Conservation (phyloP, 2,329 filamentous ascomycete species). For the Phialemonium atrogriseum region DNA sequence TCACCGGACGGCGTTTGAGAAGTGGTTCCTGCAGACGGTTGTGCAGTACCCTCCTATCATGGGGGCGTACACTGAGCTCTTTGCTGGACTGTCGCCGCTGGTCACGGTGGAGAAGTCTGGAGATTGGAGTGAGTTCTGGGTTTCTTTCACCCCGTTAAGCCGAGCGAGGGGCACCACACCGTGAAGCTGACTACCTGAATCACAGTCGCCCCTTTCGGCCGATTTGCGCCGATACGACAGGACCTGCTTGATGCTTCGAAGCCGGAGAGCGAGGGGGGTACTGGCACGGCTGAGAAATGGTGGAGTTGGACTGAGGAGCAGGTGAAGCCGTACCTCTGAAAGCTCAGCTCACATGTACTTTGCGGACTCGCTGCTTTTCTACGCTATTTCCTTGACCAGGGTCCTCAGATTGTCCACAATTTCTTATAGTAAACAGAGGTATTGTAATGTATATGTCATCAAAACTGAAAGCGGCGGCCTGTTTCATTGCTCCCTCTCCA, state of each 20-base stretch:
- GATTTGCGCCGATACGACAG: slow-evolving; percentile 21
- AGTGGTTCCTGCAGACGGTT: slow-evolving; percentile 1
- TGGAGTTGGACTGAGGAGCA: slow-evolving; percentile 34
- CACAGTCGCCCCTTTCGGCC: slow-evolving; percentile 28
- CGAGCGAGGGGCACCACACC: too few relatives aligned
- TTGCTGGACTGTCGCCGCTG: slow-evolving; percentile 26
- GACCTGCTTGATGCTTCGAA: slow-evolving; percentile 21
- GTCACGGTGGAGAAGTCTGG: slow-evolving; percentile 19
- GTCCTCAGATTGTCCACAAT: too few relatives aligned
- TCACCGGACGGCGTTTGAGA: slow-evolving; percentile 7
- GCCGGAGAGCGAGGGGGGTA: slow-evolving; percentile 26
- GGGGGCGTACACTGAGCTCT: slow-evolving; percentile 31
- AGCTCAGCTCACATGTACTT: too few relatives aligned
- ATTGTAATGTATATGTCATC: too few relatives aligned
- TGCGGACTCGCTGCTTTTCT: too few relatives aligned
- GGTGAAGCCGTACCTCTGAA: slow-evolving; percentile 18
- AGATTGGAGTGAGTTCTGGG: slow-evolving; percentile 14
- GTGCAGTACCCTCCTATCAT: slow-evolving; percentile 13
- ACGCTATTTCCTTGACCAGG: too few relatives aligned
- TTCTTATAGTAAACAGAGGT: too few relatives aligned
- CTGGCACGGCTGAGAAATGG: slow-evolving; percentile 25
- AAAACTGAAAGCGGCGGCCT: too few relatives aligned
- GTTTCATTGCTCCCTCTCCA: too few relatives aligned
- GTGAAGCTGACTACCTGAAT: background rate
- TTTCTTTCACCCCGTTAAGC: too few relatives aligned